A percentile compares a stretch with the other conserved stretches of the same genome.
Evolutionary conservation across 139 green algal genomes (phyloP).

Genomic region (Tetraselmis chui): DNA sequence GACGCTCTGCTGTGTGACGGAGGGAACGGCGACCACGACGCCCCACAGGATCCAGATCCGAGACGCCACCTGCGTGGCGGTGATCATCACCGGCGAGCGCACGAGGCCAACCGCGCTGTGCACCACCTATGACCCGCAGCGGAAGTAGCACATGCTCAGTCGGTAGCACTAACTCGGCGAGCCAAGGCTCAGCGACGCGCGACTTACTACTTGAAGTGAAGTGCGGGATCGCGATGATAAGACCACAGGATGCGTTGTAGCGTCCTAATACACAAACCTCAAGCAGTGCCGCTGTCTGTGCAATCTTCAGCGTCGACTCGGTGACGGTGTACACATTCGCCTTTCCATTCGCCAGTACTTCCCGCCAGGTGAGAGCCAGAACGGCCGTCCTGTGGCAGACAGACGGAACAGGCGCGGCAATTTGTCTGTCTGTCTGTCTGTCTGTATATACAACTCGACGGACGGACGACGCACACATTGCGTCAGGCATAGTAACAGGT

Average conservation of each 20-base stretch:
- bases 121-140: slow-evolving; percentile 41
- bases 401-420: too few species aligned
- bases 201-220: background rate
- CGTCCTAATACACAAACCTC: too few species aligned
- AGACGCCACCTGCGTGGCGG: slow-evolving; percentile 75
- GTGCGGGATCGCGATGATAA: background rate
- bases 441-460: slow-evolving; percentile 60
- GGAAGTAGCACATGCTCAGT: too few species aligned
- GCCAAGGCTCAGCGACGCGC: background rate
- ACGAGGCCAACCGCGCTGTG: slow-evolving; percentile 74
- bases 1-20: slow-evolving; percentile 1
- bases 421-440: slow-evolving; percentile 77
- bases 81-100: slow-evolving; percentile 72
- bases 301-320: slow-evolving; percentile 66
- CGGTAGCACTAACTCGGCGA: background rate
- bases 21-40: slow-evolving; percentile 55
- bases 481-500: too few species aligned
- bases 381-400: too few species aligned
- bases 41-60: slow-evolving; percentile 81
- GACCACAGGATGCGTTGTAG: too few species aligned
- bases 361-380: too few species aligned
- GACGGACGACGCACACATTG: too few species aligned
- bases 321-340: slow-evolving; percentile 12
- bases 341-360: too few species aligned
- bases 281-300: slow-evolving; percentile 76